These are phyloP conservation scores for Gossypium bickii DNA, from an alignment of 345 rosid genomes.

Conservation along the genomic window DNA sequence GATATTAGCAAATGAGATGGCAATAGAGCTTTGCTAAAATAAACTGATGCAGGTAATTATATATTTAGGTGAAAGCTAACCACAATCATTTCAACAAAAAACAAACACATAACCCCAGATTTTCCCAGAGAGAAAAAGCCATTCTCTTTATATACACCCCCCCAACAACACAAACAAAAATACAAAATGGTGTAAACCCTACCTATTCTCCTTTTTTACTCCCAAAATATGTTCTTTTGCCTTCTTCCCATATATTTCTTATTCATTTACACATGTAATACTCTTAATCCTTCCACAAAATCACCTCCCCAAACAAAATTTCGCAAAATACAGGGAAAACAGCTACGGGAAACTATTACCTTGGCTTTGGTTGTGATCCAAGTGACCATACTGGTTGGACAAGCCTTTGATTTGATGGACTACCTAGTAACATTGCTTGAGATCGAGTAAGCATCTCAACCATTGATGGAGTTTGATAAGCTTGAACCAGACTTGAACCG, in stretches of 20 bases:
- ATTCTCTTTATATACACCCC: conserved; percentile 45
- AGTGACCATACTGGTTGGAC: conserved; percentile 54
- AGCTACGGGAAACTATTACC: conserved; percentile 39
- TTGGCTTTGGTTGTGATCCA: conserved; percentile 66
- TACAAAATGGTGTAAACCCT: conserved; percentile 23
- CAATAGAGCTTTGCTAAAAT: conserved; percentile 9
- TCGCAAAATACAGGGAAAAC: conserved; percentile 17
- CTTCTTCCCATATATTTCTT: conserved; percentile 27
- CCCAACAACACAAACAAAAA: conserved; percentile 29
- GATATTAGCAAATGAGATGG: not conserved
- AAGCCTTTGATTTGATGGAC: conserved; percentile 77
- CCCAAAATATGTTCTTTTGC: conserved; percentile 23
- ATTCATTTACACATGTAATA: conserved; percentile 45
- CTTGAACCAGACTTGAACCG: conserved; percentile 72
- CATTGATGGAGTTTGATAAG: conserved; percentile 94
- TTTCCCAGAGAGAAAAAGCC: conserved; percentile 23
- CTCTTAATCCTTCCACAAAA: conserved; percentile 18
- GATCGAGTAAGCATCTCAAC: conserved; percentile 88
- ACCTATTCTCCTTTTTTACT: conserved; percentile 28
- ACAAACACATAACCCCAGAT: conserved; percentile 32
- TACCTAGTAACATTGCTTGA: conserved; percentile 54
- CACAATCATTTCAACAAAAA: conserved; percentile 37
- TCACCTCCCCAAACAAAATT: conserved; percentile 24
- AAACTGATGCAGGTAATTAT: conserved; percentile 26
- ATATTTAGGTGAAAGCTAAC: conserved; percentile 25